phyloP scores from a whole-genome alignment of 345 rosid genomes.

The Eucalyptus erythrocorys region DNA sequence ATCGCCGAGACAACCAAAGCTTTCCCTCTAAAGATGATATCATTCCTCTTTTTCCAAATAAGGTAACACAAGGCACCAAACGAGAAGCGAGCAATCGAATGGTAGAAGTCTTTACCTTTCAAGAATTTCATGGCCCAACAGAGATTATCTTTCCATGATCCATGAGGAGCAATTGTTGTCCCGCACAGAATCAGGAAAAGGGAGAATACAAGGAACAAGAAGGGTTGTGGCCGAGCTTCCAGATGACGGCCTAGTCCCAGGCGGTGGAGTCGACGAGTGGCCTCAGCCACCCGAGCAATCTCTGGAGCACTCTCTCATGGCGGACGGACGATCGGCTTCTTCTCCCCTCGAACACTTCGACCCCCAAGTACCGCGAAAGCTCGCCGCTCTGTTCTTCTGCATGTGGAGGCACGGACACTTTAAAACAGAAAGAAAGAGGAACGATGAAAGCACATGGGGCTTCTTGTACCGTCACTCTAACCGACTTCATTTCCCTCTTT shows the following conservation, averaged over 20 bases:
- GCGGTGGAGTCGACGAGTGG: conserved; percentile 45
- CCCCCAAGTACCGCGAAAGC: not conserved
- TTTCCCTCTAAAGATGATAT: too few relatives aligned
- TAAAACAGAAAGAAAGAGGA: not conserved
- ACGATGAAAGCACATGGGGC: not conserved
- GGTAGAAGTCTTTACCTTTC: too few relatives aligned
- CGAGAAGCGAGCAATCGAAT: too few relatives aligned
- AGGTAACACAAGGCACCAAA: too few relatives aligned
- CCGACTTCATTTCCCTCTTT: not conserved
- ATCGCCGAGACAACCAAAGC: too few relatives aligned
- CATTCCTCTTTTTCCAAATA: too few relatives aligned
- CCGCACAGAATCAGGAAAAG: too few relatives aligned
- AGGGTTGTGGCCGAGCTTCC: conserved; percentile 69
- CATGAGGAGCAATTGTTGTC: too few relatives aligned
- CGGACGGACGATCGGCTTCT: not conserved
- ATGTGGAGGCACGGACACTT: not conserved
- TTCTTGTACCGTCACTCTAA: not conserved
- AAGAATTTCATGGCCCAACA: too few relatives aligned
- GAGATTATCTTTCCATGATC: too few relatives aligned
- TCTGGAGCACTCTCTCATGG: conserved; percentile 37
- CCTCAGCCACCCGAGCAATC: conserved; percentile 54
- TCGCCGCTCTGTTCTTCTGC: not conserved
- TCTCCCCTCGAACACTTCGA: not conserved
- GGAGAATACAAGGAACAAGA: not conserved
- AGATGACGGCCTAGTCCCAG: conserved; percentile 80